Base-by-base conservation (phyloP, 1,284 basidiomycete species). In the Leccinum subrobustum region DNA sequence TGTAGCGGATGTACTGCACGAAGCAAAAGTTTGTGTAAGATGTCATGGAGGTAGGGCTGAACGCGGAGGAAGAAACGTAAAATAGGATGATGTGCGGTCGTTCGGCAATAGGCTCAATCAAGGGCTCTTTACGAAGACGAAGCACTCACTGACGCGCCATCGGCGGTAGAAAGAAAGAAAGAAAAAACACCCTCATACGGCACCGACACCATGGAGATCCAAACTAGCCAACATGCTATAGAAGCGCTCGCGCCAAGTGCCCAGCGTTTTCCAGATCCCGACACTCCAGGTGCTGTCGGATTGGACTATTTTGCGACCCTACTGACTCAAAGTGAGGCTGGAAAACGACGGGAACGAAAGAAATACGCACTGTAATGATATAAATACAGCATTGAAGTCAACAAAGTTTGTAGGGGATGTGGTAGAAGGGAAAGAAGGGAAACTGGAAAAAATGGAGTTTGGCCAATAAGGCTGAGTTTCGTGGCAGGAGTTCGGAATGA, bases 21-120 rank as follows among this genome's bases (percentile, higher is more conserved):
- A 95, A 94, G 74, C 87, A 89, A 73, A 93, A 95, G 75, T 88
- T 86, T 59, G 83, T 83, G 76, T 88, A 95, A 8, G 91, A 93
- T 3, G 85, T 81, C 77, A 95, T 84, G 42, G 84, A 84, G 29
- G 85, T 87, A 60, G 88, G 79, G 69, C 85, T 88, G 76, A 86
- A 88, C 4, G 85, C 91, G 6, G 91, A 80, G 1, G 91, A 81
- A 2, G 92, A 94, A 57, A 92, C 79, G 74, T 94, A 94, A 63
- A 95, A 84, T 6, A 91, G 89, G 56, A 89, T 79, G 61, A 95
- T 87, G 18, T 86, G 78, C 1, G 93, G 93, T 50, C 91, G 89
- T 73, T 88, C 92, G 93, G 68, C 51, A 61, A 60, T 27, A 31
- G 4, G 20, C 35, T 47, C 18, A 42, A 52, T 64, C 2, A 16